Base-by-base conservation (phyloP, 108 stramenopile species). In the Conticribra guillardii region DNA sequence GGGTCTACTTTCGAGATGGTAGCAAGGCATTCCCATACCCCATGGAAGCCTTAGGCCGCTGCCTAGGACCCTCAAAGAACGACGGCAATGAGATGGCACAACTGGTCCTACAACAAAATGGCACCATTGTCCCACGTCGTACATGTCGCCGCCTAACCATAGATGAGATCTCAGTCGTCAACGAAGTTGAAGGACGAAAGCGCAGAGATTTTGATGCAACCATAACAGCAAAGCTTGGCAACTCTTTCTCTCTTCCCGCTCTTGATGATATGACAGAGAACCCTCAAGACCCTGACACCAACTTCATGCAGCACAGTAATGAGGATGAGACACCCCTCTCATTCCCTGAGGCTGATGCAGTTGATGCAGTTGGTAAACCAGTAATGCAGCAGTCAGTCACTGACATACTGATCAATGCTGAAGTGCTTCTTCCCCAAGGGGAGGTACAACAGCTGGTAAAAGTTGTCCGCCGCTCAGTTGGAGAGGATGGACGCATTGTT, bases 71-170 rank as follows among this genome's bases (percentile, higher is more conserved):
- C 2, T 26, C 67, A 1, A 72, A 71, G 49, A 71, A 76, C 29
- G 61, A 58, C 23, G 80, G 82, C 14, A 80, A 80, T 48, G 82
- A 75, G 26, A 82, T 82, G 79, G 15, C 64, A 2, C 69, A 76
- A 51, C 76, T 74, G 82, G 29, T 80, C 0, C 34, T 82, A 17
- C 74, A 71, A 24, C 41, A 24, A 7, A 72, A 72, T 57, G 79
- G 75, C 27, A 41, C 63, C 18, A 50, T 81, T 3, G 49, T 78
- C 18, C 66, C 76, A 16, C 64, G 71, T 23, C 41, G 75, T 15
- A 58, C 79, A 1, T 29, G 53, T 29, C 60, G 71, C 14, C 61
- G 51, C 18, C 64, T 84, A 0, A 73, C 70, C 0, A 49, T 49
- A 9, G 26, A 32, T 27, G 67, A 80, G 14, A 9, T 60, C n/a